Evolutionary conservation across 208 protist species (phyloP), one percentile per base, ranked within the genome.

Genomic region (Trypanosoma conorhini): DNA sequence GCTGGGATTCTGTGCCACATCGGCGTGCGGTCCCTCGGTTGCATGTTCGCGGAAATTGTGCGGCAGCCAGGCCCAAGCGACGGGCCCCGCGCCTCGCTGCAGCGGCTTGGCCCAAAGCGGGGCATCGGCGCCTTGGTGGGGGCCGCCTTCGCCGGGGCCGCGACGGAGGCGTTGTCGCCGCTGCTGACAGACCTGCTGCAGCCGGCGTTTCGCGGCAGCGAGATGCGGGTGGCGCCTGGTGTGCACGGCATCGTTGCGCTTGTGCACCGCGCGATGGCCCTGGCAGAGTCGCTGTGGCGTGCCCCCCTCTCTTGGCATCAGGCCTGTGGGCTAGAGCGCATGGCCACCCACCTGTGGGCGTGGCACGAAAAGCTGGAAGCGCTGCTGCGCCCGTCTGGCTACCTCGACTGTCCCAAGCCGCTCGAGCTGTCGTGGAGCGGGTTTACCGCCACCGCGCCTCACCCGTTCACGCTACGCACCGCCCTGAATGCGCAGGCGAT

Each of bases 401-500:
- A 81, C 81, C 65, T 87, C 31, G 81, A 87, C 62, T 85, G 72
- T 59, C 74, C 85, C 22, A 42, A 46, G 30, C 68, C n/a, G 52
- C 28, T 40, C 24, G 28, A 66, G 42, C 57, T 67, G 38, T 57
- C 60, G 31, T 76, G 73, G 72, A 44, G 74, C 35, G 59, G 40
- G 15, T 51, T 78, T 71, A 42, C 71, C 0, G 56, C 54, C 19
- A 66, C 52, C 48, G 60, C 62, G 38, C 33, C 1, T 24, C 58
- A 59, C 19, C 30, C 2, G 13, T 65, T 80, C 9, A 82, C 64
- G 13, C 62, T 62, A 38, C 50, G 69, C 0, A 76, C 13, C 3
- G 88, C 85, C 19, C 63, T 82, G 17, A 80, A 86, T 62, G 74
- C 80, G 9, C 88, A 94, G 67, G 85, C 85, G 13, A 33, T 83